phyloP scores from a whole-genome alignment of 495 filamentous ascomycete genomes.

The Filosporella fistucella region DNA sequence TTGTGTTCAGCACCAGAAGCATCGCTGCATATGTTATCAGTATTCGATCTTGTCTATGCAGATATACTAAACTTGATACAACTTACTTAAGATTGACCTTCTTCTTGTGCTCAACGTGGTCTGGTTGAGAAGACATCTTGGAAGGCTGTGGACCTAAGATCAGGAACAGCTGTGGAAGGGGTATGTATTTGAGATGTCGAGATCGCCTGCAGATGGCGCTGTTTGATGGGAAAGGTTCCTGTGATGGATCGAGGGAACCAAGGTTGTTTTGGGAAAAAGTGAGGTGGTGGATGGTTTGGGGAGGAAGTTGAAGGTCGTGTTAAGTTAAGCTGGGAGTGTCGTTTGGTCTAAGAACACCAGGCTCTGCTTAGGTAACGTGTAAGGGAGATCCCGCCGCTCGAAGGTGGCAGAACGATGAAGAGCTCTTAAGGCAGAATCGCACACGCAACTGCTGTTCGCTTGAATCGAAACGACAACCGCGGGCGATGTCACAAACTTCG shows the following conservation, averaged over 20 bases:
- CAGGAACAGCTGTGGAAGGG: neutral
- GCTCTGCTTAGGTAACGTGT: no score
- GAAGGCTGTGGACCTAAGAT: neutral
- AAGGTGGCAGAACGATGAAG: no score
- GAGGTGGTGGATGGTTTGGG: constrained; percentile 5
- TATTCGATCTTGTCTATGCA: constrained; percentile 14
- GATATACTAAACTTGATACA: neutral
- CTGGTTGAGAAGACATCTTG: constrained; percentile 26
- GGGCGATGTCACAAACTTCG: no score
- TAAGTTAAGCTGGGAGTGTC: no score
- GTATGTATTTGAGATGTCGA: neutral
- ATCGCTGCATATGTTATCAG: constrained; percentile 58
- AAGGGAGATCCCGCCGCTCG: no score
- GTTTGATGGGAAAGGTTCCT: constrained; percentile 1
- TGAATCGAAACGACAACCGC: no score
- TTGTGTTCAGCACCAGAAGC: constrained; percentile 83
- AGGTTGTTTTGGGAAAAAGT: constrained; percentile 4
- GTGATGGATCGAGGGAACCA: constrained; percentile 8
- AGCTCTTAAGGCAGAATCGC: no score
- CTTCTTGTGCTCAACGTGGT: constrained; percentile 69
- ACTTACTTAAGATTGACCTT: constrained; percentile 89
- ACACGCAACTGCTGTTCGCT: no score
- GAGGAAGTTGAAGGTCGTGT: no score
- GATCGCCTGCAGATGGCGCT: constrained; percentile 4
- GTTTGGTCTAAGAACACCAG: no score